phyloP scores from a whole-genome alignment of 257 asterid species.

The Gentiana dahurica region DNA sequence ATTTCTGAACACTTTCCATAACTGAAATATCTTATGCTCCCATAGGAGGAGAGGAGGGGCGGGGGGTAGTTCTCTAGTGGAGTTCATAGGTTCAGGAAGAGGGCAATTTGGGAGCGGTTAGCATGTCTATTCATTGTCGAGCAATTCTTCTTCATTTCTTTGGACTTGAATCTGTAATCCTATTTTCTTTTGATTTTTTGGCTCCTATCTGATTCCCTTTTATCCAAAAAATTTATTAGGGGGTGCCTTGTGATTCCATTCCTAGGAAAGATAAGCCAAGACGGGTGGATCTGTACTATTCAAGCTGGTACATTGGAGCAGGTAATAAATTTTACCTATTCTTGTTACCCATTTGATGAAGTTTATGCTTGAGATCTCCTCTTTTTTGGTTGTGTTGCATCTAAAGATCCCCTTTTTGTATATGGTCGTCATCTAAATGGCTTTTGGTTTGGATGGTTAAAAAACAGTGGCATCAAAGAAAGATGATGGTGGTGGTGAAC shows the following conservation, averaged over 20 bases:
- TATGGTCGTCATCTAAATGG: no score
- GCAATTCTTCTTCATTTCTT: neutral
- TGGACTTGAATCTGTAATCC: neutral
- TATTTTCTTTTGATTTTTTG: neutral
- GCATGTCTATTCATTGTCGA: neutral
- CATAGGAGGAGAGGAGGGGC: no score
- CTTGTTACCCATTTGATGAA: neutral
- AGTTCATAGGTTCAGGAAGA: neutral
- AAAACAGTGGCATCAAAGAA: slow-evolving; percentile 66
- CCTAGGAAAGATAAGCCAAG: slow-evolving; percentile 68
- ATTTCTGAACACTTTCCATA: no score
- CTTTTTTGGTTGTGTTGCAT: no score
- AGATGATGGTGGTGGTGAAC: slow-evolving; percentile 26
- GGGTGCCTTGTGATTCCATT: slow-evolving; percentile 56
- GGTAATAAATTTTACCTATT: slow-evolving; percentile 27
- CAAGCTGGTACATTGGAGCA: slow-evolving; percentile 88
- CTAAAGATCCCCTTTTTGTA: no score
- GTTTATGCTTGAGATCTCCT: no score
- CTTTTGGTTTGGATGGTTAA: slow-evolving; percentile 1
- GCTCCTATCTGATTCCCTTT: slow-evolving; percentile 6
- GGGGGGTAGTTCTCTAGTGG: no score
- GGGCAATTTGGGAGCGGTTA: neutral
- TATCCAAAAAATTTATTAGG: slow-evolving; percentile 30
- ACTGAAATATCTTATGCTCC: no score
- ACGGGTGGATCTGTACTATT: slow-evolving; percentile 80